A percentile compares a stretch with the other conserved stretches of the same genome.
These are phyloP conservation scores for Pholiota microspora DNA, from an alignment of 768 basidiomycete species.

Conservation along the genomic window DNA sequence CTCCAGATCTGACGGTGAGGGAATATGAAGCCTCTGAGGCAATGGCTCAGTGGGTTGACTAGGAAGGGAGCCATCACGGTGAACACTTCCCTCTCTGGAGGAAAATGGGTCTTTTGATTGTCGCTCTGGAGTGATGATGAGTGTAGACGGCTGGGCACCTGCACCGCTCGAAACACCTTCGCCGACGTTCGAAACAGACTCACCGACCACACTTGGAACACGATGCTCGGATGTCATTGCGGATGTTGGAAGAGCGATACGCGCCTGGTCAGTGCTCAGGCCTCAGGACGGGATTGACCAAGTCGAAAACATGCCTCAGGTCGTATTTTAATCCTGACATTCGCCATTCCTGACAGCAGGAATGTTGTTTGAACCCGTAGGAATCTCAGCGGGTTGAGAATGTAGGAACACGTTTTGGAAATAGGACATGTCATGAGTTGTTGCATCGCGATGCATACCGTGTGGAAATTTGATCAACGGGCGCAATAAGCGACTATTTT, in stretches of 20 bases:
- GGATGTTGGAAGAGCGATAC: neutral
- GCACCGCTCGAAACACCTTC: neutral
- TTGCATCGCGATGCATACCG: neutral
- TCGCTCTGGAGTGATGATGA: neutral
- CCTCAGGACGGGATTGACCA: neutral
- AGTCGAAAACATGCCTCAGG: neutral
- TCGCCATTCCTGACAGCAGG: neutral
- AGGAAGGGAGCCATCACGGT: neutral
- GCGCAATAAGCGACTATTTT: no score
- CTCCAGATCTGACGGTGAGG: neutral
- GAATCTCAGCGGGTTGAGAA: neutral
- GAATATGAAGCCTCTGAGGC: neutral
- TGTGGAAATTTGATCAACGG: neutral
- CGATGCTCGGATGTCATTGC: slow-evolving; percentile 1
- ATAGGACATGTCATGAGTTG: neutral
- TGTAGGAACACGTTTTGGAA: neutral
- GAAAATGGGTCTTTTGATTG: neutral
- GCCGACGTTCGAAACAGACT: neutral
- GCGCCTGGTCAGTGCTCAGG: no score
- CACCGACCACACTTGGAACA: neutral
- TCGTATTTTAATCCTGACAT: neutral
- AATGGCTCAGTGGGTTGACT: neutral
- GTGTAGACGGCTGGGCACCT: neutral
- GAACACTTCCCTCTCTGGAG: neutral
- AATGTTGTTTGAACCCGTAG: slow-evolving; percentile 1